Evolutionary conservation across 345 rosid genomes (phyloP).

Genomic region (Arabis hirsuta): DNA sequence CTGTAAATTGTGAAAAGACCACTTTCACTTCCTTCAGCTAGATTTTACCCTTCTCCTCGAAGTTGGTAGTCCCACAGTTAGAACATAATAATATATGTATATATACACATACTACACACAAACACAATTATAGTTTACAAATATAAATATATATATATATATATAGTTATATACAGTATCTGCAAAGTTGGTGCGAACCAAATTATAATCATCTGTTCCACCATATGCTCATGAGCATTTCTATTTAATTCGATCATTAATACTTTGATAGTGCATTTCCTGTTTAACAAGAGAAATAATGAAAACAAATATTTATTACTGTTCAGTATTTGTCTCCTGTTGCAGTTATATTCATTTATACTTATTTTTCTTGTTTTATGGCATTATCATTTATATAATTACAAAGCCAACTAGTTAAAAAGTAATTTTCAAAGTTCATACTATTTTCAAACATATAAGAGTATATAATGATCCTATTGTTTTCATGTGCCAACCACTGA

Average conservation of each 20-base stretch:
- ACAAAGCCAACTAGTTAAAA: constrained; percentile 18
- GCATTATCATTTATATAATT: neutral
- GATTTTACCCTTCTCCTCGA: constrained; percentile 33
- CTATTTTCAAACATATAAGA: constrained; percentile 27
- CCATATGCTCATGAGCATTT: constrained; percentile 22
- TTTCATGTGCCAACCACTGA: constrained; percentile 37
- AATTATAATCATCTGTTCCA: constrained; percentile 32
- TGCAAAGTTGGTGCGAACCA: constrained; percentile 17
- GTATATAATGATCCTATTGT: constrained; percentile 16
- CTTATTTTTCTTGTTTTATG: neutral
- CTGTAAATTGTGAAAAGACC: constrained; percentile 51
- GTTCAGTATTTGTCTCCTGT: constrained; percentile 17
- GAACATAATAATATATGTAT: neutral
- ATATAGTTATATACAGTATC: constrained; percentile 10
- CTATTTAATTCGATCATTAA: constrained; percentile 28
- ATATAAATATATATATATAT: neutral
- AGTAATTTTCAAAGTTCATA: constrained; percentile 8
- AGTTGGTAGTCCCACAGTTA: constrained; percentile 28
- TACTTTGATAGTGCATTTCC: constrained; percentile 36
- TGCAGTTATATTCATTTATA: constrained; percentile 13
- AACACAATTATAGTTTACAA: neutral
- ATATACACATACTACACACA: neutral
- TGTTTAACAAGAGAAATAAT: constrained; percentile 21
- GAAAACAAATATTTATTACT: constrained; percentile 2
- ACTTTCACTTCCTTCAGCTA: constrained; percentile 53